Conservation (phyloP, 1,139 yeast genomes). For the Geotrichum europaeum region DNA sequence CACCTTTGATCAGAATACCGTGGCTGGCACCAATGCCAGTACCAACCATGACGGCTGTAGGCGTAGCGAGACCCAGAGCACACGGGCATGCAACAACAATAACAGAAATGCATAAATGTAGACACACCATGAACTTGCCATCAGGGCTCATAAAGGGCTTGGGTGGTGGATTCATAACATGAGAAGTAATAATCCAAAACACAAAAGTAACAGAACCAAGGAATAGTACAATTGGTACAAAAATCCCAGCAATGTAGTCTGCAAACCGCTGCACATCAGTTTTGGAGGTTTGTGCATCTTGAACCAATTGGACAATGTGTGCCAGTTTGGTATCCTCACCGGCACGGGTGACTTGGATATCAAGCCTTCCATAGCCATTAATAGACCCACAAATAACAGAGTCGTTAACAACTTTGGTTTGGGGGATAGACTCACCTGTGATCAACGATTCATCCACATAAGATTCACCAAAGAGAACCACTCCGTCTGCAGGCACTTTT, state of each 20-base stretch:
- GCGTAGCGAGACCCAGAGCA: constrained; percentile 94
- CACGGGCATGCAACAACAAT: constrained; percentile 98
- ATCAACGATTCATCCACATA: constrained; percentile 82
- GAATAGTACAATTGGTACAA: constrained; percentile 69
- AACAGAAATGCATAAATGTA: constrained; percentile 84
- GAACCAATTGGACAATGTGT: constrained; percentile 78
- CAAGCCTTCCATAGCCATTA: constrained; percentile 70
- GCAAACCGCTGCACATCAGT: constrained; percentile 92
- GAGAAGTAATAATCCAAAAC: constrained; percentile 54
- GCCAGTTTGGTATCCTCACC: constrained; percentile 84
- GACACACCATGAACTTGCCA: constrained; percentile 61
- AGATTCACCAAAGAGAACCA: constrained; percentile 65
- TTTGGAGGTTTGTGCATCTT: constrained; percentile 78
- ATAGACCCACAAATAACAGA: constrained; percentile 83
- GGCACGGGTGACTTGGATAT: constrained; percentile 58
- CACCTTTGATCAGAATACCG: constrained; percentile 91
- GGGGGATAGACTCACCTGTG: constrained; percentile 85
- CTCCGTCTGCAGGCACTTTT: constrained; percentile 88
- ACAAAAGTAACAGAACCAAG: constrained; percentile 61
- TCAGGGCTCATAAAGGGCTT: constrained; percentile 47
- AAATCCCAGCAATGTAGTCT: constrained; percentile 75
- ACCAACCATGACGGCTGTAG: constrained; percentile 98
- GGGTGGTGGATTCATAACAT: constrained; percentile 45
- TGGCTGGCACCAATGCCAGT: constrained; percentile 90
- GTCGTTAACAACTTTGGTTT: constrained; percentile 55